Conservation (phyloP, 306 rosid genomes). For the Canavalia gladiata region DNA sequence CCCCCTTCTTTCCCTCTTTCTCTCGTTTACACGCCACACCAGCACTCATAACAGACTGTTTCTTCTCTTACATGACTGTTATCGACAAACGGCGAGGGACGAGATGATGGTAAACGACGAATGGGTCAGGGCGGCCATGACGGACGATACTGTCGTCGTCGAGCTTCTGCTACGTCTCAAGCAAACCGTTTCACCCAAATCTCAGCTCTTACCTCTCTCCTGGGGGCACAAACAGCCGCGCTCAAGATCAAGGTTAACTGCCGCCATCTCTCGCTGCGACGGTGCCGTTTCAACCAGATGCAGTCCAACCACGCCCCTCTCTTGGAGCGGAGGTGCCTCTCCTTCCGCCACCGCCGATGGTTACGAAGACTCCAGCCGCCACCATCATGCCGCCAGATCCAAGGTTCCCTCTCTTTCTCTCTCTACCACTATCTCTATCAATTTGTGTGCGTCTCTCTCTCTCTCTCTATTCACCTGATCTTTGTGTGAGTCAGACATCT, state of each 20-base stretch:
- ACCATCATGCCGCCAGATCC: constrained; percentile 71
- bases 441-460: background rate
- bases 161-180: constrained; percentile 76
- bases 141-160: constrained; percentile 72
- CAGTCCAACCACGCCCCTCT: constrained; percentile 94
- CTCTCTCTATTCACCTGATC: constrained; percentile 43
- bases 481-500: constrained; percentile 21
- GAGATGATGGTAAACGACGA: constrained; percentile 59
- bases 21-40: background rate
- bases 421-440: background rate
- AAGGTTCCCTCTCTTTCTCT: constrained; percentile 60
- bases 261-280: constrained; percentile 61
- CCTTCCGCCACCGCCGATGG: constrained; percentile 80
- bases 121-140: constrained; percentile 79
- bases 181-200: constrained; percentile 53
- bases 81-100: background rate
- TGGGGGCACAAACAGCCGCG: constrained; percentile 80
- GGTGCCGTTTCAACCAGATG: constrained; percentile 71
- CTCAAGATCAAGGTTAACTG: constrained; percentile 58
- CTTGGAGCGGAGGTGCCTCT: constrained; percentile 91
- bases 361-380: constrained; percentile 71
- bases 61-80: constrained; percentile 40
- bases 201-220: constrained; percentile 42
- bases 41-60: constrained; percentile 7
- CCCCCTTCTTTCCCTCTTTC: constrained; percentile 33